Evolutionary conservation across 805 yeast species (phyloP), one percentile per base, ranked within the genome.

Genomic region (Kurtzmaniella fragi): DNA sequence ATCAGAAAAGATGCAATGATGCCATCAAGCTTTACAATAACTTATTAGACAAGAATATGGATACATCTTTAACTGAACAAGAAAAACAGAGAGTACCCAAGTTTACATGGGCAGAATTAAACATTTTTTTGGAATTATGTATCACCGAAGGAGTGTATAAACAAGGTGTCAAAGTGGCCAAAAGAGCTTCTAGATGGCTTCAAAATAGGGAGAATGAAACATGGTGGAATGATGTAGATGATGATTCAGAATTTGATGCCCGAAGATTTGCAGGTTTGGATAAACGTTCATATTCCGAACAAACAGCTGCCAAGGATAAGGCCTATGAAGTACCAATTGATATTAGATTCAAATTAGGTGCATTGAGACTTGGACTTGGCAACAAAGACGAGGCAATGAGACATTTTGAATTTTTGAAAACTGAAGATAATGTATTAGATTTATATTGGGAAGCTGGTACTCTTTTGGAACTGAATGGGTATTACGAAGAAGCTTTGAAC

Each of bases 41-140:
- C 27, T 70, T 83, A 9, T 71, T 82, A 38, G 82, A 81, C 29
- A 71, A 73, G 35, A 85, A 86, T 54, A 71, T 75, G 28, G 50
- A 58, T 37, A 62, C 62, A 28, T n/a, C 13, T n/a, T 25, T 32
- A 15, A 48, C 40, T 37, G 48, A 44, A 39, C 45, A 12, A 39
- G 38, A 15, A 42, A 52, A 29, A 37, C 48, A 25, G 35, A 40
- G 41, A 46, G 59, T 59, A 23, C 72, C 87, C 1, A 58, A 59
- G 16, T 93, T 91, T 57, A 88, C 80, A 35, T 93, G 95, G 95
- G 83, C 95, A 0, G 90, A 86, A 43, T 68, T 91, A 35, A 91
- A 93, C 51, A 86, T 88, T 42, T 65, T 91, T 32, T 74, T 85
- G 7, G 98, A 93, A 51, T 64, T 91, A 29, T 84, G 84, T 50